Evolutionary conservation across 2,329 filamentous ascomycete genomes (phyloP), one percentile per base, ranked within the genome.

Genomic region (Paraconiothyrium brasiliense): DNA sequence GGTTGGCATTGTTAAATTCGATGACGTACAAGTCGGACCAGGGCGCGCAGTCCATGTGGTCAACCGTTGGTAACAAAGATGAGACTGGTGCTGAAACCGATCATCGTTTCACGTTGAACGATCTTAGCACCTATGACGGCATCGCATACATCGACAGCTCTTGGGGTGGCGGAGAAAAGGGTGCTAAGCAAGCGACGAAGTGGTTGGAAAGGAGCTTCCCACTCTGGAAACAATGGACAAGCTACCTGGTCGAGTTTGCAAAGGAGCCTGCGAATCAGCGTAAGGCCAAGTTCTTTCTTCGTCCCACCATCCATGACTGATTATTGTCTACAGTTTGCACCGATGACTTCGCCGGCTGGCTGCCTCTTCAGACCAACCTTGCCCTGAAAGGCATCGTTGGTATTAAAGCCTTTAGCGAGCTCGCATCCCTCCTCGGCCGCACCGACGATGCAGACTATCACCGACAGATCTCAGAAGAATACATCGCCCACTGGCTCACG

Each of bases 381-480:
- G 92, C 92, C 0, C 83, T 95, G 63, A 95, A 95, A 78, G 92
- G 92, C 47, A 94, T 94, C 67, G 88, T 95, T 59, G 92, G 91
- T 24, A 90, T 94, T 76, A 88, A 89, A 73, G 91, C 91, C 27
- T 93, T 93, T 89, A 87, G 87, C 67, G 86, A 90, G 66, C 84
- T 95, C 27, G 86, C 92, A 1, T 81, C 84, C 27, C 77, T 90
- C 3, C 85, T 89, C 11, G 88, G 86, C 44, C 83, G 90, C 50
- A 71, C 80, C 2, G 79, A 81, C 2, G 86, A 92, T 59, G 84
- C 82, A 50, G 80, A 85, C 47, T 83, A 87, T 63, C 94, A 88
- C 76, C 83, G 84, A 68, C 85, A 87, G 57, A 88, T 90, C 70
- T 84, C 87, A 3, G 83, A 87, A 4, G 82, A 83, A 2, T 95